Evolutionary conservation across 345 rosid genomes (phyloP).

Genomic region (Populus euphratica): DNA sequence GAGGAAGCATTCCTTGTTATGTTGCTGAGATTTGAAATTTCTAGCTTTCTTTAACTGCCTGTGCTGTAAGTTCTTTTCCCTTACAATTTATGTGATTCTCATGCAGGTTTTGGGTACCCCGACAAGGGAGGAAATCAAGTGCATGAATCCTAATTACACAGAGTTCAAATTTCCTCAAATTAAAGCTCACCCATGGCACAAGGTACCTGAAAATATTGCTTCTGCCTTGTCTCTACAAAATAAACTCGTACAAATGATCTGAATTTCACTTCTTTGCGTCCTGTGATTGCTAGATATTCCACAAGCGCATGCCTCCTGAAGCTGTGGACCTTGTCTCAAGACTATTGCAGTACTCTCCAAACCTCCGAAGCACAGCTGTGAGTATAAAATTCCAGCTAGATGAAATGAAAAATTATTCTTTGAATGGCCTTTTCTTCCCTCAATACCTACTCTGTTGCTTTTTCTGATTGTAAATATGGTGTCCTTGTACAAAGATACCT

Average conservation of each 20-base stretch:
- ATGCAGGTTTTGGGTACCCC: conserved; percentile 94
- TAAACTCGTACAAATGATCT: not conserved
- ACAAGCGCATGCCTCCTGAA: conserved; percentile 95
- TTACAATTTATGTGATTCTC: not conserved
- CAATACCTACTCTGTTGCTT: not conserved
- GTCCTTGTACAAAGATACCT: not conserved
- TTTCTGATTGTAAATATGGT: not conserved
- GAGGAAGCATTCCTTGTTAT: not conserved
- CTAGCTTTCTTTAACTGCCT: not conserved
- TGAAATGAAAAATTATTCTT: not conserved
- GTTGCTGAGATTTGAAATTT: not conserved
- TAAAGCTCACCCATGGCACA: conserved; percentile 99
- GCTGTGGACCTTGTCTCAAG: conserved; percentile 98
- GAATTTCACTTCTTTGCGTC: not conserved
- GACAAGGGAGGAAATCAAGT: conserved; percentile 94
- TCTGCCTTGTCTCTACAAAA: not conserved
- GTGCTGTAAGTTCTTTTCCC: not conserved
- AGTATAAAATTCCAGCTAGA: conserved; percentile 26
- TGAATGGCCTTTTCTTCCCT: not conserved
- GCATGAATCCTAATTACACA: conserved; percentile 98
- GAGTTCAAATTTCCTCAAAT: conserved; percentile 98
- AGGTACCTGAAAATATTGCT: conserved; percentile 41
- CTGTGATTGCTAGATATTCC: conserved; percentile 59
- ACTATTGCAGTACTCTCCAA: conserved; percentile 91
- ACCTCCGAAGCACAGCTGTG: conserved; percentile 87